Base-by-base conservation (phyloP, 192 early-diverging fungal species). In the Linnemannia exigua region DNA sequence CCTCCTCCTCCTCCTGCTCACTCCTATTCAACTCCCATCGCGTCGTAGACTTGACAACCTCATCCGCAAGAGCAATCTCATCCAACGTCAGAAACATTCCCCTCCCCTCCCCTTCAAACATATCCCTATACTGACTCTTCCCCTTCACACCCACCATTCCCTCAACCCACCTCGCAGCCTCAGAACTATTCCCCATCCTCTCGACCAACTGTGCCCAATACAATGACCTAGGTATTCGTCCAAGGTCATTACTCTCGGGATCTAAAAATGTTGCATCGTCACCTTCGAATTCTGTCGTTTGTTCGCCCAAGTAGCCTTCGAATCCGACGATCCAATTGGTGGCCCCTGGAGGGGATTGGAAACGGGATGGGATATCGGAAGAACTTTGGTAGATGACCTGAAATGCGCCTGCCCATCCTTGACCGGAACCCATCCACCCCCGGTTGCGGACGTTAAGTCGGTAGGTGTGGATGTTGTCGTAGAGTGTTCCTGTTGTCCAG, bases 131-230 rank as follows among this genome's bases (percentile, higher is more conserved):
- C 11, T 0, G 37, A 67, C 76, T 86, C 78, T 86, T 86, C 28
- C 83, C 83, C 58, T 14, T 16, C 5, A 38, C 78, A 11, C 83
- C 83, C 3, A 86, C 83, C 20, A 44, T 20, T 0, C 38, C 46
- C 67, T 86, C 78, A 11, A 79, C 4, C 25, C 12, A 15, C 6
- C 9, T 1, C 3, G 83, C 83, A 11, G 41, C 17, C 1, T 5
- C 28, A 5, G 76, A 14, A 0, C 22, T 67, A 0, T 69, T 58
- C 2, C 78, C 74, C 77, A 75, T 35, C 22, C 83, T 74, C 7
- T 74, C 74, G 35, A 86, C 83, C 69, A 86, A 48, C 50, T 86
- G 78, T 0, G 83, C 51, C 83, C 78, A 86, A 25, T 86, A 86
- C 35, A 86, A 48, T 0, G 73, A 76, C 2, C 83, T 33, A 0